Base-by-base conservation (phyloP, 2,329 filamentous ascomycete genomes). In the Sporothrix brunneoviolacea region DNA sequence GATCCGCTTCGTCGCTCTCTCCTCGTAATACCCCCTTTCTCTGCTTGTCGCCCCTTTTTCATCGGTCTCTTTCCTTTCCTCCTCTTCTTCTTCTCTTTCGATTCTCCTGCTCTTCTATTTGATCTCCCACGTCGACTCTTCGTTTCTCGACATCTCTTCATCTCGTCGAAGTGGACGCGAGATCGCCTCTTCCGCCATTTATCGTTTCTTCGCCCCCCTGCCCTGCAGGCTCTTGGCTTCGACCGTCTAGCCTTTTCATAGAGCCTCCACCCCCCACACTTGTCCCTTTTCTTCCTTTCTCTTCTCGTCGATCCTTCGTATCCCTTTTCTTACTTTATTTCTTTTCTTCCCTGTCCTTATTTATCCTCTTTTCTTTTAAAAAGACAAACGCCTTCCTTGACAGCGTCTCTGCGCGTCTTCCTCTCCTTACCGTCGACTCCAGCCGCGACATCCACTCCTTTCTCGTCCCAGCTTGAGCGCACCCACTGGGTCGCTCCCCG, bases 271-370 rank as follows among this genome's bases (percentile, higher is more conserved):
- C 27, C 42, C 43, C 49, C 49, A 51, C 42, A 51, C 28, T 15
- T 41, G 35, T 41, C 30, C n/a, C 19, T 19, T 27, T n/a, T 28
- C 38, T 51, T 38, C 36, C 32, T 44, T 45, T 50, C 39, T 22
- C 35, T 39, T 36, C 38, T 44, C 39, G 50, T 51, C 37, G 43
- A 51, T 52, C 50, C 35, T 38, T 45, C 38, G 35, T 38, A 39
- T 45, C 40, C 32, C 47, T 42, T 53, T 42, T 48, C 33, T 39
- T 24, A 18, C 22, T 30, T 32, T 45, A 35, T 27, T 16, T 39
- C 30, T 32, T 19, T 10, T 38, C n/a, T 37, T 21, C 24, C 15
- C 4, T 19, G 18, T 8, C 43, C 19, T 18, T 24, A 12, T n/a
- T 43, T 38, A 15, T 32, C 28, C 12, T 6, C 36, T 19, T 37